These are phyloP conservation scores for Colletotrichum chlorophyti DNA, from an alignment of 2,329 filamentous ascomycete genomes.

Conservation along the genomic window DNA sequence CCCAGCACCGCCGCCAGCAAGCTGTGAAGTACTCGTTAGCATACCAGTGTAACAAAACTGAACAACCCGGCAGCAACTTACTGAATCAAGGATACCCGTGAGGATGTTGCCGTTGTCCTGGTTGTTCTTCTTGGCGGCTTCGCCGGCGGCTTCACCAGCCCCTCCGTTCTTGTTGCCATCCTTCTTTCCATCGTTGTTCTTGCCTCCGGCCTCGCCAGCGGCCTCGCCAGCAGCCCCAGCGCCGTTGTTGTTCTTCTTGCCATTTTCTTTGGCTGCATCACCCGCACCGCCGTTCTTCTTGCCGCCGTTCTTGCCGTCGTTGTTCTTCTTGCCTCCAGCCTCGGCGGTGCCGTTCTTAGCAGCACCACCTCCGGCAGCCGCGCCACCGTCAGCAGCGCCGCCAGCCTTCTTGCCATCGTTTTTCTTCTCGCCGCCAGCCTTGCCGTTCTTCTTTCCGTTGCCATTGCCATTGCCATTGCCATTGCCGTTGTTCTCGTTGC, in stretches of 20 bases:
- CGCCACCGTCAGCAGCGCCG: neutral
- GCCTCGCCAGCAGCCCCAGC: neutral
- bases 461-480: neutral
- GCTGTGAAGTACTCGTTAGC: neutral
- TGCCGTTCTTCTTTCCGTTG: neutral
- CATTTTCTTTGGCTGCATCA: too few relatives aligned
- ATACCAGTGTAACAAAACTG: neutral
- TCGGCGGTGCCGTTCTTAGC: conserved; percentile 10
- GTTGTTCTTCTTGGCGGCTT: neutral
- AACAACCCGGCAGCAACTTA: neutral
- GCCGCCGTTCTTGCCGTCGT: neutral
- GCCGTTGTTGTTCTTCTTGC: neutral
- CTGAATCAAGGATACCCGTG: neutral
- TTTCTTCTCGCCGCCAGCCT: neutral
- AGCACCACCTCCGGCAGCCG: neutral
- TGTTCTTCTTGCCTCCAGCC: neutral
- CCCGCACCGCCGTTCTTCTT: too few relatives aligned
- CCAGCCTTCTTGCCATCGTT: neutral
- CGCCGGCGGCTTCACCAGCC: too few relatives aligned
- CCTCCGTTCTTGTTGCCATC: neutral
- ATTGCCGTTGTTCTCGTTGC: neutral
- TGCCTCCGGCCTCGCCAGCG: neutral
- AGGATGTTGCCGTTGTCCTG: neutral
- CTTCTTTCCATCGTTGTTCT: neutral
- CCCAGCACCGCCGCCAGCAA: neutral